Conservation (phyloP, 179 eudicot species). For the Drosera spatulata region DNA sequence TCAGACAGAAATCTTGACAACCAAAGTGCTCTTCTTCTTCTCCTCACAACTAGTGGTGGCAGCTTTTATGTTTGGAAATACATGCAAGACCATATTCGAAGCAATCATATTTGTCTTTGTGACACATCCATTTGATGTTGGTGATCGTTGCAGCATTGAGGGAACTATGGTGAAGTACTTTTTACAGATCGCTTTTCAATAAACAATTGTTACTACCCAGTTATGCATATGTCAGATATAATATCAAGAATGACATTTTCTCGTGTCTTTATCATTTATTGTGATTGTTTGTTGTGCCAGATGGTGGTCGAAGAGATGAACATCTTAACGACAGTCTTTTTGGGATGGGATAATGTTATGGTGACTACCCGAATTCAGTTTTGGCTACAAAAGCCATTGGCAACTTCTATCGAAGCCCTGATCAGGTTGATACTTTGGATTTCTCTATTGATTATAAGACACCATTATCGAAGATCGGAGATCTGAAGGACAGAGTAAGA, state of each 20-base stretch:
- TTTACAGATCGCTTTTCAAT: neutral
- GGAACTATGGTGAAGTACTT: slow-evolving; percentile 13
- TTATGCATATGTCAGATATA: neutral
- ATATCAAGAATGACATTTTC: neutral
- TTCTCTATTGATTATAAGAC: slow-evolving; percentile 24
- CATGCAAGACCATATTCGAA: slow-evolving; percentile 30
- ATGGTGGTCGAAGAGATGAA: slow-evolving; percentile 52
- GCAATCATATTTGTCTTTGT: slow-evolving; percentile 36
- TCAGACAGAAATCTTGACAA: slow-evolving; percentile 15
- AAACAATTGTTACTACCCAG: too few relatives aligned
- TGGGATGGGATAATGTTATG: slow-evolving; percentile 26
- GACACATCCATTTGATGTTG: slow-evolving; percentile 41
- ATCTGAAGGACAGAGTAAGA: slow-evolving; percentile 18
- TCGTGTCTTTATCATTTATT: neutral
- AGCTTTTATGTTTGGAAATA: slow-evolving; percentile 29
- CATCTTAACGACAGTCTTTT: slow-evolving; percentile 30
- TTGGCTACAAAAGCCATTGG: slow-evolving; percentile 29
- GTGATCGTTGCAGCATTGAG: slow-evolving; percentile 30
- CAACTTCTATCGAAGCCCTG: slow-evolving; percentile 33
- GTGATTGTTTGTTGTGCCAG: slow-evolving; percentile 6
- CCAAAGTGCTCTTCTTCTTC: slow-evolving; percentile 22
- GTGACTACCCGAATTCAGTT: slow-evolving; percentile 27
- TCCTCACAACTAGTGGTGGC: slow-evolving; percentile 32
- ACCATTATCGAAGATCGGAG: slow-evolving; percentile 16
- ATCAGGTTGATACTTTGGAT: slow-evolving; percentile 27